Base-by-base conservation (phyloP, 1,284 basidiomycete species). In the Laetiporus sulphureus region DNA sequence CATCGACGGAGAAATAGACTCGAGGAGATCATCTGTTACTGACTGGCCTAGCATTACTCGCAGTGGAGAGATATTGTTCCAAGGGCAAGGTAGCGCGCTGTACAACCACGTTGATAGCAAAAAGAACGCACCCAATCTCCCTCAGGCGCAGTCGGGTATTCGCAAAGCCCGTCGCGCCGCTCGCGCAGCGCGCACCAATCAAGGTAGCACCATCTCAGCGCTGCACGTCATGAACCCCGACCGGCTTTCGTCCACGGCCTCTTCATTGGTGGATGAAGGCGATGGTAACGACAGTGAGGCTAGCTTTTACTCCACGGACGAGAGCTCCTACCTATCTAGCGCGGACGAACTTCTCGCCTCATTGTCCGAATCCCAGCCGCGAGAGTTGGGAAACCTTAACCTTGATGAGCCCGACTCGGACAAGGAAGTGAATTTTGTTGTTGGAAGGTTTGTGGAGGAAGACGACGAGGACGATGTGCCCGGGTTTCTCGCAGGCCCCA, bases 391-490 rank as follows among this genome's bases (percentile, higher is more conserved):
- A 12, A 55, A 52, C 27, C 36, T 58, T 18, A 50, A 57, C 3
- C 50, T 55, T 6, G 51, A 54, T 19, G 54, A 44, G 16, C 43
- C 51, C 5, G 53, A 49, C 38, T 56, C 56, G 0, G 55, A 57
- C 40, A 58, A 56, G 25, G 58, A 59, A 38, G 39, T 60, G 16
- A 53, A 50, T 18, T 38, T 43, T 11, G 51, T 60, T 19, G 43
- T 61, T 36, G 47, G 48, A 25, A 49, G 54, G 8, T 54, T 50
- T 12, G 51, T 42, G 27, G 16, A 48, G 5, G 42, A 51, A 30
- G 32, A 50, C 12, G 36, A 38, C 2, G 37, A 35, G 12, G 27
- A 41, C 16, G 27, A n/a, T n/a, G 8, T n/a, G n/a, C 16, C 5
- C 10, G 13, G 20, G 5, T 36, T 21, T n/a, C 31, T 42, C 18